phyloP scores from a whole-genome alignment of 495 filamentous ascomycete genomes.

The Penicillium odoratum region DNA sequence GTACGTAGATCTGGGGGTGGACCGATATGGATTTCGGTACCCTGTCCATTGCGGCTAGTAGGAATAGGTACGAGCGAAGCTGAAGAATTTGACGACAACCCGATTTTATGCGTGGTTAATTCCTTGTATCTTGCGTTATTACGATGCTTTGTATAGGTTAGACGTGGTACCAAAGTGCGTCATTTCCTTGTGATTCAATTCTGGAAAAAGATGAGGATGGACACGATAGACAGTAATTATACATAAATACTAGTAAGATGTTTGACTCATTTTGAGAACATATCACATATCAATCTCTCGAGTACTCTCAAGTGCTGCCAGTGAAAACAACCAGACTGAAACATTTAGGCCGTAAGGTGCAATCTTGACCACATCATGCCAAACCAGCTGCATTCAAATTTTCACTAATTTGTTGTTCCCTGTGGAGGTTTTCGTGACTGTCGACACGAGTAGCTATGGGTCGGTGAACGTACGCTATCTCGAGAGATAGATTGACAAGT shows the following conservation, averaged over 20 bases:
- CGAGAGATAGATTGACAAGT: background rate
- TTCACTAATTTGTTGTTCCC: background rate
- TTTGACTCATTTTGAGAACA: too few relatives aligned
- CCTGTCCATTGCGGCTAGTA: background rate
- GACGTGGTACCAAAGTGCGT: background rate
- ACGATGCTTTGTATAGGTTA: background rate
- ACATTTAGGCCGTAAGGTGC: too few relatives aligned
- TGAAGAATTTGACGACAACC: background rate
- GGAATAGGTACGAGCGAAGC: background rate
- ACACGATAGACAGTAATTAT: background rate
- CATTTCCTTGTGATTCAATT: background rate
- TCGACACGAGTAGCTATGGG: background rate
- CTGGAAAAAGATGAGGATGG: background rate
- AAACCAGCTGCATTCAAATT: background rate
- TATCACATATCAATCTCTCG: too few relatives aligned
- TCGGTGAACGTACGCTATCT: background rate
- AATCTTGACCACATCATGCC: too few relatives aligned
- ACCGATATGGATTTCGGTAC: background rate
- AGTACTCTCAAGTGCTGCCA: too few relatives aligned
- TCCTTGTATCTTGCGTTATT: background rate
- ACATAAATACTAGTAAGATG: too few relatives aligned
- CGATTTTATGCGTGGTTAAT: background rate
- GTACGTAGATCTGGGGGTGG: background rate
- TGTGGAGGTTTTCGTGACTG: background rate
- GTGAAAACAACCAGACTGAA: too few relatives aligned